These are phyloP conservation scores for Citrullus colocynthis DNA, from an alignment of 306 rosid species.

Conservation along the genomic window DNA sequence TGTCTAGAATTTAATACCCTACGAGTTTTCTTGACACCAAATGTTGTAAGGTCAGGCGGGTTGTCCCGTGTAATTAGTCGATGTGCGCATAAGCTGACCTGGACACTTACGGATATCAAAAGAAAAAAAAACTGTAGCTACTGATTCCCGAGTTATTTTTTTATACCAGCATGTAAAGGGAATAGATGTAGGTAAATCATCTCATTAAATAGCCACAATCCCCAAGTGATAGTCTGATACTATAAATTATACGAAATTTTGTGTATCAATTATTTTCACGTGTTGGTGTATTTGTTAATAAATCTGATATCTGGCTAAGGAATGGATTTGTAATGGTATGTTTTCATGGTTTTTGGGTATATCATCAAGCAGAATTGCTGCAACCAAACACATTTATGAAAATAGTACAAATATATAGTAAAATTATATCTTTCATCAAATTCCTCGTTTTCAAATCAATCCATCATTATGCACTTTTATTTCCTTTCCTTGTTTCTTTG, in stretches of 20 bases:
- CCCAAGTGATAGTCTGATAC: background rate
- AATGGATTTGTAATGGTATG: background rate
- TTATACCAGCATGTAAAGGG: background rate
- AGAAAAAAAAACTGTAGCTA: background rate
- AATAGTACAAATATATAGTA: too few species aligned
- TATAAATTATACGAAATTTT: background rate
- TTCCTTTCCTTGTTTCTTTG: background rate
- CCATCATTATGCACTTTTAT: background rate
- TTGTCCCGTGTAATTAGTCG: too few species aligned
- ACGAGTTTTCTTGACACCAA: too few species aligned
- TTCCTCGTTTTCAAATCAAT: background rate
- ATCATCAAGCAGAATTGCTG: background rate
- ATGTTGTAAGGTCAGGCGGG: too few species aligned
- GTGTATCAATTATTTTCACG: background rate
- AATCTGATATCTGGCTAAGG: background rate
- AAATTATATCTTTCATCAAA: background rate
- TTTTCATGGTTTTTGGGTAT: background rate
- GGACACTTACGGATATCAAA: too few species aligned
- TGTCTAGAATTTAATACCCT: too few species aligned
- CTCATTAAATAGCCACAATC: background rate
- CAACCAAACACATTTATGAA: background rate
- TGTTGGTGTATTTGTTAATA: background rate
- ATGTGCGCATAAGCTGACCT: too few species aligned
- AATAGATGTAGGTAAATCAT: background rate
- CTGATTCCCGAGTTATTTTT: background rate